phyloP scores from a whole-genome alignment of 2,329 filamentous ascomycete species.

The Colletotrichum simmondsii region DNA sequence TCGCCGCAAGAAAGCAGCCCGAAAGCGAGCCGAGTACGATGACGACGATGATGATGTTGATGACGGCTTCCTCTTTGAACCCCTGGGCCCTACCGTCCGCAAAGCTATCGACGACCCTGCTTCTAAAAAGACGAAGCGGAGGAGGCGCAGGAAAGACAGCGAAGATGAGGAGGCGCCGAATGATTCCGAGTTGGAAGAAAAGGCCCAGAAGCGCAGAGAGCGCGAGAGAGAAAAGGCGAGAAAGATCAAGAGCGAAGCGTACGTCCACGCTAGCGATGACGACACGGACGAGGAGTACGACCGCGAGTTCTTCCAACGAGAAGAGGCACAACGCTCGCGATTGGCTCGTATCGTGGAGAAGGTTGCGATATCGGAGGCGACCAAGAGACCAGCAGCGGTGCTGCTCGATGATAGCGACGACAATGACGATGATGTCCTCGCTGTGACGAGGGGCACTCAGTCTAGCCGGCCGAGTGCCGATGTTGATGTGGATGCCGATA shows the following conservation, averaged over 20 bases:
- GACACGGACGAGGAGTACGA: constrained; percentile 83
- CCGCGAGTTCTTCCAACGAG: constrained; percentile 79
- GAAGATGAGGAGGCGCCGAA: constrained; percentile 59
- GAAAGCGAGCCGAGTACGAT: constrained; percentile 72
- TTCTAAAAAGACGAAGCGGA: constrained; percentile 46
- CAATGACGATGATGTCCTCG: constrained; percentile 34
- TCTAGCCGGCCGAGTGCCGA: constrained; percentile 34
- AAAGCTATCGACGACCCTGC: constrained; percentile 59
- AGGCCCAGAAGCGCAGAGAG: constrained; percentile 69
- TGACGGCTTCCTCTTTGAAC: constrained; percentile 74
- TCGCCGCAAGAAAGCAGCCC: constrained; percentile 72
- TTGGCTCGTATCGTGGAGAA: constrained; percentile 52
- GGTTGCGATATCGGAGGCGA: constrained; percentile 28
- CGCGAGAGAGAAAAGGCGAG: constrained; percentile 80
- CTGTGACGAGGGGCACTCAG: constrained; percentile 34
- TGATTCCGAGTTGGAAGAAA: constrained; percentile 73
- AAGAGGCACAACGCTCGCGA: constrained; percentile 63
- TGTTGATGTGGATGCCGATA: constrained; percentile 41
- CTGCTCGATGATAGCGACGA: constrained; percentile 40
- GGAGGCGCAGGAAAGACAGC: constrained; percentile 59
- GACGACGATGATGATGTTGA: constrained; percentile 66
- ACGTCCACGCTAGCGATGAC: constrained; percentile 86
- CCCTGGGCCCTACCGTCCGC: constrained; percentile 71
- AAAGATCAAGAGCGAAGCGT: constrained; percentile 86
- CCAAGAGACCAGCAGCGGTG: constrained; percentile 43